Conservation (phyloP, 1,284 basidiomycete genomes). For the Puccinia brachypodii region DNA sequence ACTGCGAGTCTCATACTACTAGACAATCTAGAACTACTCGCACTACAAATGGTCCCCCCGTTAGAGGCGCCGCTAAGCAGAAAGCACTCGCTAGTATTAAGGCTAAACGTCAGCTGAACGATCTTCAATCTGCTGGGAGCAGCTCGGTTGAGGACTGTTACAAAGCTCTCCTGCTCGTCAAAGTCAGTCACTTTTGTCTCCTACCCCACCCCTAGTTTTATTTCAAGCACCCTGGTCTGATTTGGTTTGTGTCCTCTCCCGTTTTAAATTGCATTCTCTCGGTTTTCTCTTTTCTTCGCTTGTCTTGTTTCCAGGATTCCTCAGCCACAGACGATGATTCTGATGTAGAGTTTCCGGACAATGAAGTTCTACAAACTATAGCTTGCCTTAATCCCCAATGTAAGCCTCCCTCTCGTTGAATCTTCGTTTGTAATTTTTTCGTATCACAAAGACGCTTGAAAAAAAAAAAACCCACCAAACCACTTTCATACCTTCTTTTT, state of each 20-base stretch:
- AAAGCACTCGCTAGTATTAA: constrained; percentile 15
- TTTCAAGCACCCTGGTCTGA: no score
- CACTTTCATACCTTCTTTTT: background rate
- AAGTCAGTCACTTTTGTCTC: constrained; percentile 1
- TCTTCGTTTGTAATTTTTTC: no score
- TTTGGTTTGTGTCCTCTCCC: no score
- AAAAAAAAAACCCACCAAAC: no score
- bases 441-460: no score
- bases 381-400: constrained; percentile 12
- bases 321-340: background rate
- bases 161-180: constrained; percentile 14
- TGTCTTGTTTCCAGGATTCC: background rate
- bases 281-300: background rate
- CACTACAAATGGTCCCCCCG: background rate
- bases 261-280: background rate
- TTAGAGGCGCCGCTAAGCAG: constrained; percentile 19
- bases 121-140: background rate
- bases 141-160: background rate
- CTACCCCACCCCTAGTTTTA: background rate
- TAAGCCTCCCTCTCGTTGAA: constrained; percentile 9
- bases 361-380: constrained; percentile 18
- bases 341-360: background rate
- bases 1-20: background rate
- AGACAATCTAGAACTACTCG: background rate
- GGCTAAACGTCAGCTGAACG: constrained; percentile 20